phyloP scores from a whole-genome alignment of 352 stramenopile genomes.

The Globisporangium sylvaticum region DNA sequence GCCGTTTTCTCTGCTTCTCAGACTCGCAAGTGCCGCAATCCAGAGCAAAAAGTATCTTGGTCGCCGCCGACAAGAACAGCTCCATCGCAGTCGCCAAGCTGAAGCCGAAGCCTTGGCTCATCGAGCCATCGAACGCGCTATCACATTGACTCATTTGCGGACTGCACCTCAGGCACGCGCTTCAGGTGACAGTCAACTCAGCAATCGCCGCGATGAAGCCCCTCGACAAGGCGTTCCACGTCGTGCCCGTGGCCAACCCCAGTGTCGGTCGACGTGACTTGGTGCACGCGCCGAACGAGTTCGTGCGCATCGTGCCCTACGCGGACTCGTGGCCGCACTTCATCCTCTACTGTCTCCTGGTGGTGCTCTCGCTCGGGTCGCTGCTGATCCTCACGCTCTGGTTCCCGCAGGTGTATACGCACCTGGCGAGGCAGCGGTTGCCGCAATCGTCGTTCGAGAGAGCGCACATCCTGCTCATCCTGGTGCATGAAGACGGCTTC shows the following conservation, averaged over 20 bases:
- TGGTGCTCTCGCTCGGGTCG: conserved; percentile 20
- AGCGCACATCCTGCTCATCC: conserved; percentile 43
- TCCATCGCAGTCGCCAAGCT: background rate
- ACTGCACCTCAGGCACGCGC: background rate
- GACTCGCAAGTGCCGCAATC: background rate
- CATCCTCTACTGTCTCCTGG: conserved; percentile 31
- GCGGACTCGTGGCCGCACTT: conserved; percentile 27
- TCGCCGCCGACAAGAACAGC: background rate
- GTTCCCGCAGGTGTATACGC: conserved; percentile 64
- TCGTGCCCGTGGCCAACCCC: conserved; percentile 40
- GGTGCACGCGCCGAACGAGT: conserved; percentile 41
- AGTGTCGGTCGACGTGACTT: conserved; percentile 27
- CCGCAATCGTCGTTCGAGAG: conserved; percentile 23
- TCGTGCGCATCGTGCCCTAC: conserved; percentile 34
- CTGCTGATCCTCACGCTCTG: conserved; percentile 41
- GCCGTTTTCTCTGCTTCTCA: background rate
- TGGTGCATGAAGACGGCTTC: conserved; percentile 30
- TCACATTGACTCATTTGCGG: background rate
- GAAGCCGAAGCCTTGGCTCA: background rate
- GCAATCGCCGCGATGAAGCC: background rate
- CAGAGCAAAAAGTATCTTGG: background rate
- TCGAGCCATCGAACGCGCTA: background rate
- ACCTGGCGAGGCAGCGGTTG: conserved; percentile 29
- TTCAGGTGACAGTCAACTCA: background rate
- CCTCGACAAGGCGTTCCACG: conserved; percentile 27